Evolutionary conservation across 129 eudicot genomes (phyloP).

Genomic region (Cynara cardunculus): DNA sequence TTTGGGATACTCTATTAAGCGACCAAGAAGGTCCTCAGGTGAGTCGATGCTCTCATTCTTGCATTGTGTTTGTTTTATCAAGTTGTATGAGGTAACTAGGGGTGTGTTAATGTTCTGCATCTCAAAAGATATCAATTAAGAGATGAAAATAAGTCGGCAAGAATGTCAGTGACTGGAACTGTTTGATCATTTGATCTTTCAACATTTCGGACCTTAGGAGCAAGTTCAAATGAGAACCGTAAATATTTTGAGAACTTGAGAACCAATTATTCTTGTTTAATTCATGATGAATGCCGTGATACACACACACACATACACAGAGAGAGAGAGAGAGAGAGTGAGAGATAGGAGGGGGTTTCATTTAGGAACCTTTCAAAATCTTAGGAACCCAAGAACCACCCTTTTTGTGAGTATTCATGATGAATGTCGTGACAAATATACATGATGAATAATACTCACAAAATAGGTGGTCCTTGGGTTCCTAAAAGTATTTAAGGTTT

Average conservation of each 20-base stretch:
- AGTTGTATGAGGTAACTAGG: not conserved
- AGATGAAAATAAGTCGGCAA: not conserved
- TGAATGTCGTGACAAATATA: not conserved
- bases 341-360: not conserved
- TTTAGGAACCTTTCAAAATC: not conserved
- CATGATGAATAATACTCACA: no score
- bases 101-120: not conserved
- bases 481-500: no score
- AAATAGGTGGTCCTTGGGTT: no score
- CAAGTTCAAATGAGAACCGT: not conserved
- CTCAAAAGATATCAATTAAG: not conserved
- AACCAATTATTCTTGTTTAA: not conserved
- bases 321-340: no score
- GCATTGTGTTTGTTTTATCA: not conserved
- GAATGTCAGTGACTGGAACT: not conserved
- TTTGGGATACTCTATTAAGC: constrained; percentile 97
- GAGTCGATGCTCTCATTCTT: constrained; percentile 11
- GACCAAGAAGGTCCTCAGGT: constrained; percentile 99
- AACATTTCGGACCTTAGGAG: not conserved
- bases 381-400: not conserved
- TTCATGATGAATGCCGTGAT: not conserved
- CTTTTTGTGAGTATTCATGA: not conserved
- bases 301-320: no score
- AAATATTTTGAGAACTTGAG: not conserved
- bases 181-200: not conserved